phyloP scores from a whole-genome alignment of 2,329 filamentous ascomycete genomes.

The Colletotrichum tamarilloi region DNA sequence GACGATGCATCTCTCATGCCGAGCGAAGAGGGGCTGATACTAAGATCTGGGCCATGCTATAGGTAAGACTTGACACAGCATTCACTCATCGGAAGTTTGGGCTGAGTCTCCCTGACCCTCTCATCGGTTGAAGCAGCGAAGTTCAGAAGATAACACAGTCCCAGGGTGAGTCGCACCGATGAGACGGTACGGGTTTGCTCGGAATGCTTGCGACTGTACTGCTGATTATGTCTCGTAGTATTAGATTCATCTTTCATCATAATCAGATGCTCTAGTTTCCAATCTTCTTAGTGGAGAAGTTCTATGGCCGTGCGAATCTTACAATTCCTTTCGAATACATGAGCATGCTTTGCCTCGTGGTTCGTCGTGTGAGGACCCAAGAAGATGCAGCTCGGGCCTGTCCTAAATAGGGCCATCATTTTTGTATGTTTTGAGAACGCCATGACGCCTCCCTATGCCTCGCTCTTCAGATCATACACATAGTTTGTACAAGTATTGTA shows the following conservation, averaged over 20 bases:
- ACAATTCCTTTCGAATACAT: neutral
- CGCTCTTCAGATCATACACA: constrained; percentile 32
- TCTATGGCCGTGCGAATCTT: neutral
- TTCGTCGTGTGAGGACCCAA: neutral
- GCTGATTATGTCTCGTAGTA: neutral
- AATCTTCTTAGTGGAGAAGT: neutral
- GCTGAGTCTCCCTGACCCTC: too few species aligned
- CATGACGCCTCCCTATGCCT: constrained; percentile 32
- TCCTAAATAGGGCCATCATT: neutral
- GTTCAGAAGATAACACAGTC: too few species aligned
- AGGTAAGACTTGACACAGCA: too few species aligned
- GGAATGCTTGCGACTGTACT: too few species aligned
- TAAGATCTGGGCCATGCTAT: too few species aligned
- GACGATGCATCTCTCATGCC: too few species aligned
- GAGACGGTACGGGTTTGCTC: too few species aligned
- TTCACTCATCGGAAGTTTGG: too few species aligned
- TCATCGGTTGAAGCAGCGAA: too few species aligned
- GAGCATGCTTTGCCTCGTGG: neutral
- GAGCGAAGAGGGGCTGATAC: too few species aligned
- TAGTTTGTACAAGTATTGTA: constrained; percentile 25
- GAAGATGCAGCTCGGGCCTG: neutral
- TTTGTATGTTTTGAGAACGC: constrained; percentile 19
- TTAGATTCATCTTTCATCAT: neutral
- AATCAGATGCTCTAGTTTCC: neutral
- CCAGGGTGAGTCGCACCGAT: too few species aligned